Evolutionary conservation across 495 filamentous ascomycete genomes (phyloP), one percentile per base, ranked within the genome.

Genomic region (Hamigera avellanea): DNA sequence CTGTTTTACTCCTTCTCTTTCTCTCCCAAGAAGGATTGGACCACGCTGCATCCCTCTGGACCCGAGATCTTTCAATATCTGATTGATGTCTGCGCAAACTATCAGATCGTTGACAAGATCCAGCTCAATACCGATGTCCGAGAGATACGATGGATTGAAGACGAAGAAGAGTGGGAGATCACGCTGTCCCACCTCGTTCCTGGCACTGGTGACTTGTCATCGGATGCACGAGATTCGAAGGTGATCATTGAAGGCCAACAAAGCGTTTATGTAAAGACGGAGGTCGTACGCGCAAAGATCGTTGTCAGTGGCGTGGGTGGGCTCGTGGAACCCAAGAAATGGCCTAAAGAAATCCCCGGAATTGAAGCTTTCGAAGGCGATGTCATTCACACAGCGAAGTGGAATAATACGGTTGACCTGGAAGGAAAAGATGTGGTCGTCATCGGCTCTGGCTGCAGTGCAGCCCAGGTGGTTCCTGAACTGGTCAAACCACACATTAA

Each of bases 1-100:
- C 33, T 67, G 1, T 67, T 80, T 15, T 83, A 83, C 51, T 73
- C 64, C 28, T 78, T 79, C 51, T 76, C 70, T 0, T 83, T 82
- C 42, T 60, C 64, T 3, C 62, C 61, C 14, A 81, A 81, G 46
- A 52, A 62, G 14, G 50, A 64, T 26, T 82, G 78, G 76, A 68
- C 66, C 0, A 62, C 62, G 5, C 47, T 73, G 18, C 61, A 74
- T 49, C 75, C 78, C 1, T 43, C 66, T 2, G 70, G 67, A 2
- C 45, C 49, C 9, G 78, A 83, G 46, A 68, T 82, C 26, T 52
- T 62, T 2, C 51, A 61, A n/a, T 83, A 83, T 45, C 55, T 79
- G n/a, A 51, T 67, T 2, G 53, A 59, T 16, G 72, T 81, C 1
- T 77, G 73, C 32, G 61, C 63, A 15, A 65, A 73, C 33, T 80